These are phyloP conservation scores for Tolypocladium inflatum DNA, from an alignment of 2,329 filamentous ascomycete genomes.

Conservation along the genomic window DNA sequence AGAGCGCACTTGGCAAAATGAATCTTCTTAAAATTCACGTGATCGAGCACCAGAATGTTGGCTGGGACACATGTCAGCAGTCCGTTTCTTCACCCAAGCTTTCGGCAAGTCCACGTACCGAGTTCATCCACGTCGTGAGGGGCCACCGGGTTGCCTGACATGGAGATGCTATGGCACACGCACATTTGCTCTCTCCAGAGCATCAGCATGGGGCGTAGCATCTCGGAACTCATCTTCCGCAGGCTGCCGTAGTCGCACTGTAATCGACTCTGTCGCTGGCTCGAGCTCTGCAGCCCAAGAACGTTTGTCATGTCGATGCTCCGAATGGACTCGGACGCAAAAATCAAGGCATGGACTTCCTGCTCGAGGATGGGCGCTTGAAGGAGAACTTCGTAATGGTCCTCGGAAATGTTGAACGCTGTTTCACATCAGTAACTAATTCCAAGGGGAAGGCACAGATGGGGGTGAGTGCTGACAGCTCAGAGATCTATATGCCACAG, in stretches of 20 bases:
- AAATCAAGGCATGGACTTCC: conserved; percentile 45
- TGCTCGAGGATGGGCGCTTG: conserved; percentile 43
- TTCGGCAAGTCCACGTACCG: conserved; percentile 20
- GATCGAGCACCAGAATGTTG: conserved; percentile 21
- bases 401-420: conserved; percentile 37
- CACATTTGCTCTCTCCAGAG: conserved; percentile 36
- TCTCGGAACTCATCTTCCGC: conserved; percentile 24
- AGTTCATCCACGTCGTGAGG: conserved; percentile 38
- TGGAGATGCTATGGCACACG: conserved; percentile 39
- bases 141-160: conserved; percentile 40
- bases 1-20: conserved; percentile 43
- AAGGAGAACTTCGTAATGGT: conserved; percentile 37
- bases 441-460: neutral
- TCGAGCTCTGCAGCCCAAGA: conserved; percentile 16
- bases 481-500: conserved; percentile 41
- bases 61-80: conserved; percentile 11
- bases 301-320: conserved; percentile 43
- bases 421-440: conserved; percentile 1
- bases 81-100: neutral
- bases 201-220: conserved; percentile 39
- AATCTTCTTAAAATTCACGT: conserved; percentile 34
- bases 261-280: conserved; percentile 11
- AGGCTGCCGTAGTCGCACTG: conserved; percentile 11
- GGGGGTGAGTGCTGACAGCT: conserved; percentile 18
- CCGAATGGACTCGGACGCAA: conserved; percentile 44